Conservation (phyloP, 768 basidiomycete genomes). For the Botryobasidium botryosum region DNA sequence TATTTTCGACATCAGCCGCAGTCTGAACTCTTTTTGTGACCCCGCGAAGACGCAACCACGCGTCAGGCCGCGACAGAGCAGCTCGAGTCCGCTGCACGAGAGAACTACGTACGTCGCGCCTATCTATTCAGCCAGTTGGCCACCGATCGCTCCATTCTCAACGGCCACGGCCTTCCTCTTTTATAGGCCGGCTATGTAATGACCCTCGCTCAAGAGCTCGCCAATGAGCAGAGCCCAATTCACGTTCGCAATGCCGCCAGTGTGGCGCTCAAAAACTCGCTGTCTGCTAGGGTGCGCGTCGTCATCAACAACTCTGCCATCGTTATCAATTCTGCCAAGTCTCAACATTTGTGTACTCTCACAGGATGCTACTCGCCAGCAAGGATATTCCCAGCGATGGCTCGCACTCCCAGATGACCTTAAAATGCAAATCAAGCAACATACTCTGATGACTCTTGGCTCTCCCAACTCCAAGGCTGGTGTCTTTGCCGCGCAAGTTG, state of each 20-base stretch:
- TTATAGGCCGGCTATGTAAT: constrained; percentile 79
- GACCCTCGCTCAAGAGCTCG: constrained; percentile 73
- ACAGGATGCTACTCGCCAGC: constrained; percentile 60
- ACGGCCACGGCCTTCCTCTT: neutral
- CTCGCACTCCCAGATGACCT: constrained; percentile 48
- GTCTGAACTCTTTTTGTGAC: neutral
- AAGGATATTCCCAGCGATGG: constrained; percentile 68
- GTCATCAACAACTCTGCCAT: too few relatives aligned
- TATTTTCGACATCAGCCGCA: constrained; percentile 1
- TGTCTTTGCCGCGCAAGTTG: constrained; percentile 79
- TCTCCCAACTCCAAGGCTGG: constrained; percentile 59
- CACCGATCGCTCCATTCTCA: neutral
- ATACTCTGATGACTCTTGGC: constrained; percentile 65
- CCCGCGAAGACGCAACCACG: constrained; percentile 56
- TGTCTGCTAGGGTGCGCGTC: constrained; percentile 81
- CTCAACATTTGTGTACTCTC: too few relatives aligned
- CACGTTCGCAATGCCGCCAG: constrained; percentile 92
- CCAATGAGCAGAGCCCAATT: constrained; percentile 48
- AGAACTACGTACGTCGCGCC: constrained; percentile 66
- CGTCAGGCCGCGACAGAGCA: constrained; percentile 85
- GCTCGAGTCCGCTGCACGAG: constrained; percentile 68
- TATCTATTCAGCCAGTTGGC: constrained; percentile 12
- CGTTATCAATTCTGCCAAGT: too few relatives aligned
- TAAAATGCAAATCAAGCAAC: constrained; percentile 73
- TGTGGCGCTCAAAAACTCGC: constrained; percentile 88